Evolutionary conservation across 1,139 yeast genomes (phyloP).

Genomic region (Yamadazyma atmosphaerica): DNA sequence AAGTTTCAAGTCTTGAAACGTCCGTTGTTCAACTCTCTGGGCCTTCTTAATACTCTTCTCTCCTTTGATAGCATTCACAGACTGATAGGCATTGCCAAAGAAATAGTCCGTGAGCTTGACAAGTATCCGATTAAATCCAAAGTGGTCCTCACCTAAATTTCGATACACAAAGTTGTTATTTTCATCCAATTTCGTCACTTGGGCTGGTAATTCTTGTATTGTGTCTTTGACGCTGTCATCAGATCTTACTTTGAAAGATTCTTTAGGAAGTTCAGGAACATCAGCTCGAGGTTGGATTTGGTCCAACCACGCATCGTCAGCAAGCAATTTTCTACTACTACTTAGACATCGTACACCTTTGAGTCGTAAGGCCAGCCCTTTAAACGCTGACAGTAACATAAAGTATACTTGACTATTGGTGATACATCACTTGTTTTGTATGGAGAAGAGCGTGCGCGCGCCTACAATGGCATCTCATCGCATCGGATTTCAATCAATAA

Average conservation of each 20-base stretch:
- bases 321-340: background rate
- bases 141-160: conserved; percentile 21
- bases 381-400: too few species aligned
- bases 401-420: too few species aligned
- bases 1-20: conserved; percentile 62
- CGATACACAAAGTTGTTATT: conserved; percentile 15
- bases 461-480: conserved; percentile 1
- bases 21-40: conserved; percentile 37
- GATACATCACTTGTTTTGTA: too few species aligned
- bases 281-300: conserved; percentile 10
- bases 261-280: conserved; percentile 9
- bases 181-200: conserved; percentile 11
- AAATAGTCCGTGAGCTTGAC: conserved; percentile 41
- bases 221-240: conserved; percentile 5
- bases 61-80: conserved; percentile 39
- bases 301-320: conserved; percentile 16
- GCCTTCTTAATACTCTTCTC: conserved; percentile 28
- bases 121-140: conserved; percentile 22
- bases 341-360: conserved; percentile 3
- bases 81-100: conserved; percentile 43
- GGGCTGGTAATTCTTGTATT: conserved; percentile 4
- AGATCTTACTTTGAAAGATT: conserved; percentile 7
- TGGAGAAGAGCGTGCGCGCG: too few species aligned
- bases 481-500: background rate
- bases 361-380: too few species aligned